Evolutionary conservation across 805 yeast species (phyloP), one percentile per base, ranked within the genome.

Genomic region (Zygotorulaspora chibaensis): DNA sequence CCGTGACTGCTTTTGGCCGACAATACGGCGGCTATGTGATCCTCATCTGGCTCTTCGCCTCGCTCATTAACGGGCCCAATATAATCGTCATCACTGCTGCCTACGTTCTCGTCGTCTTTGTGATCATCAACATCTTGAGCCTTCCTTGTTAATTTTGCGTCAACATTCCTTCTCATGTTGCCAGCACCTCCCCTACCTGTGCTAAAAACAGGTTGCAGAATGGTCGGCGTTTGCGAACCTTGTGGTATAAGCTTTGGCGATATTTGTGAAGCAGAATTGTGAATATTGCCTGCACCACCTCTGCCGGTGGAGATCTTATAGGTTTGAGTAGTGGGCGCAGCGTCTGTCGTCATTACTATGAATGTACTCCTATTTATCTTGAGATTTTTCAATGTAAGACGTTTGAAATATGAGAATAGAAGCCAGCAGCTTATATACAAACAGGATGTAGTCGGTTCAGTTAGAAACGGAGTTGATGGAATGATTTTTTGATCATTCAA

Each of bases 161-260:
- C 80, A 29, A 72, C 72, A 62, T 83, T 84, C 50, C 70, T 73
- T 45, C 80, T 67, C 86, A 84, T 84, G 57, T 84, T 84, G 4
- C 91, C 91, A 40, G 77, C 81, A 6, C 91, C 91, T 6, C 91
- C 91, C 53, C 91, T 72, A 16, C 90, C 91, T 1, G 89, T 84
- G 37, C 85, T 74, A 57, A 79, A 76, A 20, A 77, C 75, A 25
- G 76, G 75, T 15, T 76, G 75, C 18, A 76, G 62, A 27, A 80
- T 69, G 55, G 69, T 75, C 23, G 89, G 88, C 12, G 84, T 78
- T 51, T 74, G 77, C 3, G 81, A 74, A 2, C 85, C 84, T 52
- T 75, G 79, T 2, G 78, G 77, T 2, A 74, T 78, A 27, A 79
- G 69, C 40, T 72, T 76, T 3, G 84, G 84, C 8, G 78, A 70